Percentiles rank a stretch among this genome's conserved stretches.
Conservation (phyloP, 2,329 filamentous ascomycete species). For the Cryphonectria radicalis region DNA sequence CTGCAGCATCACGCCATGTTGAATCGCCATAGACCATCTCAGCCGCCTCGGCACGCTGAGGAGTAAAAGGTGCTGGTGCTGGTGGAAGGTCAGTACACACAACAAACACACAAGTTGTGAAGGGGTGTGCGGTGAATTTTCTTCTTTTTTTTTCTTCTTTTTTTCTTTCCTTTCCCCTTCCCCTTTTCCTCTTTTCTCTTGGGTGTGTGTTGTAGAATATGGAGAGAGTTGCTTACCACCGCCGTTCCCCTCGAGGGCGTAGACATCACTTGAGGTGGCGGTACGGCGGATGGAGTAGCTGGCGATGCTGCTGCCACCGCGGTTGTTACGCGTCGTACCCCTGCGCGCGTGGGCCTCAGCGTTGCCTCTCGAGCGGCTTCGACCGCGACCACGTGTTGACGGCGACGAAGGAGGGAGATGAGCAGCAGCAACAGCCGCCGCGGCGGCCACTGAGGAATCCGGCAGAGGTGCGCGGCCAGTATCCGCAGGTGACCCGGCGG, state of each 20-base stretch:
- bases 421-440: conserved; percentile 14
- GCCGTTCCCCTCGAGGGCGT: conserved; percentile 8
- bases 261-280: conserved; percentile 5
- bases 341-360: conserved; percentile 23
- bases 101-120: neutral
- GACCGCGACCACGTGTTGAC: conserved; percentile 8
- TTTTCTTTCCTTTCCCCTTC: neutral
- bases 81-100: conserved; percentile 10
- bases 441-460: conserved; percentile 10
- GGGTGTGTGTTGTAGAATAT: too few species aligned
- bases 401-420: conserved; percentile 10
- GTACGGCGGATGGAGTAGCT: conserved; percentile 12
- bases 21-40: conserved; percentile 16
- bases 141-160: neutral
- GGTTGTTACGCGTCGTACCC: conserved; percentile 15
- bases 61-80: conserved; percentile 17
- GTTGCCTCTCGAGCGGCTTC: conserved; percentile 7
- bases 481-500: conserved; percentile 18
- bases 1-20: neutral
- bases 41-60: conserved; percentile 18
- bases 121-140: neutral
- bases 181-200: too few species aligned
- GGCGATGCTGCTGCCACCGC: conserved; percentile 13
- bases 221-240: conserved; percentile 10
- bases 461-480: conserved; percentile 19